Percentiles rank a stretch among this genome's conserved stretches.
These are phyloP conservation scores for Scleroderma citrinum DNA, from an alignment of 768 basidiomycete genomes.

Conservation along the genomic window DNA sequence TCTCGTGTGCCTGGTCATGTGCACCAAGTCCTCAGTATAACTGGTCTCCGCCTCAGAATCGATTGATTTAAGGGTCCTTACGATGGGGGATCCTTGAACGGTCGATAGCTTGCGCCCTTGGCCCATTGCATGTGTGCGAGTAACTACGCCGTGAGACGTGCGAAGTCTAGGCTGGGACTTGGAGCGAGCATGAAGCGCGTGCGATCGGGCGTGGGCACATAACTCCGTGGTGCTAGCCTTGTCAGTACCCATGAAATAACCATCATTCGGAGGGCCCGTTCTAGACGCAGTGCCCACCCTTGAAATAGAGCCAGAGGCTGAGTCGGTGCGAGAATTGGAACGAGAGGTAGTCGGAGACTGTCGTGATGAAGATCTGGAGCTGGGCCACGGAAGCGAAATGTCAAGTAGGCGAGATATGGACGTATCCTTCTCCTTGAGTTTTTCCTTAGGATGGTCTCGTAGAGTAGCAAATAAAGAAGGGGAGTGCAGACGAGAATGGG, in stretches of 20 bases:
- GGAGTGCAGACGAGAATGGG: slow-evolving; percentile 10
- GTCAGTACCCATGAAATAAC: neutral
- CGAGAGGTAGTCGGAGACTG: slow-evolving; percentile 10
- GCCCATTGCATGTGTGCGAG: neutral
- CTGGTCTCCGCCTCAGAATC: slow-evolving; percentile 3
- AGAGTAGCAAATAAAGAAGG: slow-evolving; percentile 18
- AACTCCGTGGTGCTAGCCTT: neutral
- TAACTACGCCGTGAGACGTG: slow-evolving; percentile 3
- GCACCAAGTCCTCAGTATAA: neutral
- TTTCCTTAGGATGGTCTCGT: slow-evolving; percentile 15
- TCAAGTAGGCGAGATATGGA: slow-evolving; percentile 27
- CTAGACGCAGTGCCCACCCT: slow-evolving; percentile 6
- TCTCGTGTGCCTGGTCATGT: neutral
- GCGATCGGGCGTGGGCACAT: slow-evolving; percentile 3
- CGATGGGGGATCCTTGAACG: slow-evolving; percentile 25
- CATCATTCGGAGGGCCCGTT: neutral
- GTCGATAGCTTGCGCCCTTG: slow-evolving; percentile 24
- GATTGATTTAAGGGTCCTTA: slow-evolving; percentile 11
- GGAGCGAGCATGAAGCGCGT: slow-evolving; percentile 19
- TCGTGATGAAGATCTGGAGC: slow-evolving; percentile 11
- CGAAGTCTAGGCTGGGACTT: slow-evolving; percentile 32
- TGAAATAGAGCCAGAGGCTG: slow-evolving; percentile 14
- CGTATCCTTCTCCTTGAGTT: slow-evolving; percentile 18
- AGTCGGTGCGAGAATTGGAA: slow-evolving; percentile 10
- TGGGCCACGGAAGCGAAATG: slow-evolving; percentile 31